Evolutionary conservation across 75 land plant species (phyloP), one percentile per base, ranked within the genome.

Genomic region (Chamaecyparis obtusa): DNA sequence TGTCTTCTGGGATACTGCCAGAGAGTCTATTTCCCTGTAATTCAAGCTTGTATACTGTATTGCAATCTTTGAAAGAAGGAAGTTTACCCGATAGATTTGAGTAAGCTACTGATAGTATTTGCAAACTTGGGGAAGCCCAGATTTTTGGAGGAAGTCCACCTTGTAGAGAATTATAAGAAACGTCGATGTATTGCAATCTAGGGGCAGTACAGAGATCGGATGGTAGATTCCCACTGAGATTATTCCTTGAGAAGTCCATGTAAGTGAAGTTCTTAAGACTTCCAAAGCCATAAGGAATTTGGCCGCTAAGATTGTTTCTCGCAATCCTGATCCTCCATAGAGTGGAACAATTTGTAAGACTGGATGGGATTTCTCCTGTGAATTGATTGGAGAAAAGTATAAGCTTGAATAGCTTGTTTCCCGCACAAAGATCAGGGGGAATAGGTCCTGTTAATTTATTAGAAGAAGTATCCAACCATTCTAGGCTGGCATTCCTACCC

Each of bases 1-100:
- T 55, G 55, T 89, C 86, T 49, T 78, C 85, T 15, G 93, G 92
- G n/a, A 95, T 85, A 10, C 15, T 48, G 35, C 96, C 95, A 15
- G 91, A 64, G 54, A 95, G 67, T 33, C 56, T 67, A 85, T 95
- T 95, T 43, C 36, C 84, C 39, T 81, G 83, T 27, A 46, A 16
- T 80, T 80, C 83, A 80, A 80, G n/a, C n/a, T 43, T 80, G 83
- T 80, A 80, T 24, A 80, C 83, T 19, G n/a, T 2, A 80, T 80
- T 80, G n/a, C 83, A 80, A 80, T 43, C 21, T 80, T 80, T 37
- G 24, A 80, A 80, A 9, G 83, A 80, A 24, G 83, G 83, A 80
- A 80, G 83, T 43, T 17, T 84, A n/a, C 85, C 85, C 5, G 85
- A 84, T 49, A 84, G 30, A 36, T 51, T 49, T 32, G 64, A 49